Percentiles rank a stretch among this genome's conserved stretches.
Conservation (phyloP, 768 basidiomycete species). For the Pleurotus citrinopileatus region DNA sequence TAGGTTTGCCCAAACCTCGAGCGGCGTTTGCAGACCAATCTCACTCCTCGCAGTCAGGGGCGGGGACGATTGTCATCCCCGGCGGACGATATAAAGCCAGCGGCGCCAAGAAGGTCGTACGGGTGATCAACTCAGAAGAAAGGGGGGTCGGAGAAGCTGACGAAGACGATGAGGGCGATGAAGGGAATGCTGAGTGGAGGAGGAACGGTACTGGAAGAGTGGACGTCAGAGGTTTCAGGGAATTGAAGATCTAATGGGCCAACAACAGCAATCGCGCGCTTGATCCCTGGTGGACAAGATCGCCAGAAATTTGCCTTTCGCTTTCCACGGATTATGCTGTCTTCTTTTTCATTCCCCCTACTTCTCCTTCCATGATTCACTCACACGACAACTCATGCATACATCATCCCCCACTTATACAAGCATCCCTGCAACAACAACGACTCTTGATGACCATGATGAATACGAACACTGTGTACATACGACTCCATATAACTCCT, state of each 20-base stretch:
- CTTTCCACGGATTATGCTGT: no score
- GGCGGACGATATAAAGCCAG: conserved; percentile 46
- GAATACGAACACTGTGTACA: no score
- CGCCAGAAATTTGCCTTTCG: no score
- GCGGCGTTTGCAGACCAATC: conserved; percentile 25
- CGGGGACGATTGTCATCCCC: conserved; percentile 68
- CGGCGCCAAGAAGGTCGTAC: conserved; percentile 14
- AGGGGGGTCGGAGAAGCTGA: conserved; percentile 21
- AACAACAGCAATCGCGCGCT: neutral
- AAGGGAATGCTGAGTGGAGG: conserved; percentile 47
- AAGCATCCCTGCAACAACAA: no score
- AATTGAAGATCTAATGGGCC: conserved; percentile 56
- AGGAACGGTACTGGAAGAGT: conserved; percentile 69
- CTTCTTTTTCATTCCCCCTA: no score
- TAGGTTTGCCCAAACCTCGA: conserved; percentile 61
- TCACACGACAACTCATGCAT: no score
- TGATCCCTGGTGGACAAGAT: conserved; percentile 4
- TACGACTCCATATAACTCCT: no score
- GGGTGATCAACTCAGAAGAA: conserved; percentile 9
- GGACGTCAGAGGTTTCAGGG: conserved; percentile 76
- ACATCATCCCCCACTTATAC: no score
- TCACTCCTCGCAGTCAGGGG: conserved; percentile 33
- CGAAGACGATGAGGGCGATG: conserved; percentile 27
- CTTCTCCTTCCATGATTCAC: no score
- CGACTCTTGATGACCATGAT: no score